Base-by-base conservation (phyloP, 768 basidiomycete species). In the Trametes villosa region DNA sequence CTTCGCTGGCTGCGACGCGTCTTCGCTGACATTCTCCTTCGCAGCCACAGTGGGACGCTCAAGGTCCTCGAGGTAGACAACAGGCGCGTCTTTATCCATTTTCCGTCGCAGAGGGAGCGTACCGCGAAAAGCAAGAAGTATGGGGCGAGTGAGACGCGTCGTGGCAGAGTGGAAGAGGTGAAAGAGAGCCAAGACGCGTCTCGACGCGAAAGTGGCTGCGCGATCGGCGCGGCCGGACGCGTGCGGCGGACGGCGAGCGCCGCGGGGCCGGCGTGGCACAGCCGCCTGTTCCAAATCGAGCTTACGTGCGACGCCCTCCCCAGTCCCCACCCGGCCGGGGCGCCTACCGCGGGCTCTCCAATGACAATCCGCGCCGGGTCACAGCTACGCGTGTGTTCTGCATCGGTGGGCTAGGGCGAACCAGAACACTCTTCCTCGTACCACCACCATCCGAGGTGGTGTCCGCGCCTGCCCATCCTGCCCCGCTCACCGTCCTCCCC, bases 401-500 rank as follows among this genome's bases (percentile, higher is more conserved):
- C 34, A 36, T 36, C 9, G 15, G 34, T 36, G 33, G 33, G 33
- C 33, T 34, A 15, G 22, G 17, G 17, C 24, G 24, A 8, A 18
- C 48, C 54, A 51, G 27, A 29, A 17, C 17, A 8, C 38, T 40
- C 38, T 56, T 27, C 31, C 33, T 17, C 42, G 31, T 53, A 36
- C 48, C 48, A 55, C 61, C 48, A 48, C 51, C 63, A 8, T 44
- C 44, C 27, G 41, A 57, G 44, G 46, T 50, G 60, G 59, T 51
- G 33, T 29, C 38, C 27, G 30, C 33, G 40, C 17, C 71, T 62
- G 42, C 68, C 68, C 85, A 90, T 83, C 70, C 87, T 91, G 89
- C 81, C 87, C 81, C 87, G 87, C 71, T 90, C 90, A 80, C 80
- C 79, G 47, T 90, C 89, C 17, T 91, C 91, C 1, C 89, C 89